Evolutionary conservation across 768 basidiomycete species (phyloP), one percentile per base, ranked within the genome.

Genomic region (Auricularia cornea): DNA sequence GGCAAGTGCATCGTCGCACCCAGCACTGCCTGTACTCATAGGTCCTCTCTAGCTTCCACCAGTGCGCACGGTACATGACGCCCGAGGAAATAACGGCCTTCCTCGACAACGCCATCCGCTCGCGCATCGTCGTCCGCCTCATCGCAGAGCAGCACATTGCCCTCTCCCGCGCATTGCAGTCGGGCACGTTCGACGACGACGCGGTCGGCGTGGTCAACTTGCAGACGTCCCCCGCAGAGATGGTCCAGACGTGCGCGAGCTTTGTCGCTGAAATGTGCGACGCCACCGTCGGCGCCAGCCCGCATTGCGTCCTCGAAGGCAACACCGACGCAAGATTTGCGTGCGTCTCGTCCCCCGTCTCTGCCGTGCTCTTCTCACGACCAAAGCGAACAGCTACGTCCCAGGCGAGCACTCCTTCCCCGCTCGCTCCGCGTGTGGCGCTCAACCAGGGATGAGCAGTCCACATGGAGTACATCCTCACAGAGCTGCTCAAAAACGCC

Each of bases 121-220:
- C 86, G 69, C 88, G 93, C 62, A 92, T 94, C 62, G 91, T 90
- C 41, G 85, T 94, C 31, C 86, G 93, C 35, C 78, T 95, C 62
- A 90, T 94, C 64, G 93, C 92, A 41, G 93, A 95, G 72, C 93
- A 95, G 69, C 93, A 95, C 72, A 90, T 95, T 40, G 85, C 90
- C 10, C 79, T 95, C 51, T 89, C 92, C 1, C 84, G 84, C 62
- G 86, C 86, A 1, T 71, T 92, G 63, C 54, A 71, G 29, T 66
- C 69, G 11, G 44, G 23, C 10, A 6, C 20, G 6, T 16, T 48
- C 20, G 44, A 48, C 44, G 70, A 76, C 20, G 77, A 78, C 29
- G 78, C 84, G 68, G 78, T 86, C 28, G 93, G 93, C 29, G 81
- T 95, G 11, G 86, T 95, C 40, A 81, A 94, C 70, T 81, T 83